phyloP scores from a whole-genome alignment of 2,329 filamentous ascomycete genomes.

The Pezizomycotina sp. region DNA sequence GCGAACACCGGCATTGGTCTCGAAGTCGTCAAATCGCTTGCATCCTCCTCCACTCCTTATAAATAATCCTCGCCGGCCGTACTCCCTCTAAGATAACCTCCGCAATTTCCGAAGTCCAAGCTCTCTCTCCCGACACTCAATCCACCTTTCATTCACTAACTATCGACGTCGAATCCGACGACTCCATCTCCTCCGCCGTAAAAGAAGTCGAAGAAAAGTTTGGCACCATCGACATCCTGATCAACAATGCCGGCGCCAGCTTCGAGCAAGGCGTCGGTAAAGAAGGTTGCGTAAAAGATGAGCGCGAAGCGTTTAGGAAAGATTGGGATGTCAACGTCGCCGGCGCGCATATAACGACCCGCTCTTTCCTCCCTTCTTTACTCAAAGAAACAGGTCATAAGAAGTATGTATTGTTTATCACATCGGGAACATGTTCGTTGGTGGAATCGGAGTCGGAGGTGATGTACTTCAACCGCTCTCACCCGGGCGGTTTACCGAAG shows the following conservation, averaged over 20 bases:
- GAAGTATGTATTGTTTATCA: too few species aligned
- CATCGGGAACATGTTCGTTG: too few species aligned
- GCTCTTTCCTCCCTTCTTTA: slow-evolving; percentile 33
- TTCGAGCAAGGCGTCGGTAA: slow-evolving; percentile 2
- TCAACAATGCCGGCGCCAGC: slow-evolving; percentile 28
- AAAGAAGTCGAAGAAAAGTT: slow-evolving; percentile 24
- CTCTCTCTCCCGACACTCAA: too few species aligned
- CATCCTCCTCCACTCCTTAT: slow-evolving; percentile 32
- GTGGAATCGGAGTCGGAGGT: slow-evolving; percentile 18
- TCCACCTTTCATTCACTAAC: too few species aligned
- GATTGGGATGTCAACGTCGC: slow-evolving; percentile 38
- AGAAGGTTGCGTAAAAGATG: slow-evolving; percentile 15
- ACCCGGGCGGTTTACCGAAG: slow-evolving; percentile 33
- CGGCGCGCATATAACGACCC: slow-evolving; percentile 32
- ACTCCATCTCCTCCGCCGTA: slow-evolving; percentile 26
- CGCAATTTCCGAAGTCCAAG: too few species aligned
- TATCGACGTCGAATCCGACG: slow-evolving; percentile 28
- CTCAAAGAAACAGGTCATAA: too few species aligned
- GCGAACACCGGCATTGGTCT: slow-evolving; percentile 46
- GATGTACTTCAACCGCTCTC: slow-evolving; percentile 20
- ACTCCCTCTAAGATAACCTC: too few species aligned
- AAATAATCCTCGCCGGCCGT: slow-evolving; percentile 42
- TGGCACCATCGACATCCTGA: slow-evolving; percentile 27
- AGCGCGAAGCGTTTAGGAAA: slow-evolving; percentile 33
- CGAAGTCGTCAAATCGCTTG: slow-evolving; percentile 40